Evolutionary conservation across 1,139 yeast species (phyloP).

Genomic region (Sugiyamaella neomexicana): DNA sequence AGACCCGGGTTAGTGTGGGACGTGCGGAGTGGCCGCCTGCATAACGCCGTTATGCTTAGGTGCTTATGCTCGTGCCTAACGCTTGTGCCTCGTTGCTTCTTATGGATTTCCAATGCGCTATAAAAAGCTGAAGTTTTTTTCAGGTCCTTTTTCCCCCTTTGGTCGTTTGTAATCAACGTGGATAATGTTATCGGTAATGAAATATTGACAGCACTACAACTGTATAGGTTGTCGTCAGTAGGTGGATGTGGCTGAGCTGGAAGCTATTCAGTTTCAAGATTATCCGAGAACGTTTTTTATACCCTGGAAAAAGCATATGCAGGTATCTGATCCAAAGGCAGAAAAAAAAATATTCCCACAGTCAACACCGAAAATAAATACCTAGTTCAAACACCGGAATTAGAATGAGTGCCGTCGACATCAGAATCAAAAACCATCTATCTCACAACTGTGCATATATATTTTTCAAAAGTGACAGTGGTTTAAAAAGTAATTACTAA

Average conservation of each 20-base stretch:
- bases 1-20: slow-evolving; percentile 10
- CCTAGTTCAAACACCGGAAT: not conserved
- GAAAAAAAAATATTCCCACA: not conserved
- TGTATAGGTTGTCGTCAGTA: not conserved
- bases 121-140: not conserved
- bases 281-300: not conserved
- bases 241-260: not conserved
- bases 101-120: not conserved
- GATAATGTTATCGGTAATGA: not conserved
- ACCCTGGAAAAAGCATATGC: not conserved
- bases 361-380: not conserved
- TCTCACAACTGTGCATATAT: not conserved
- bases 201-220: not conserved
- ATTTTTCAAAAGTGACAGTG: not conserved
- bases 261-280: not conserved
- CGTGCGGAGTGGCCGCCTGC: slow-evolving; percentile 6
- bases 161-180: not conserved
- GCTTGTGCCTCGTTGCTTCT: not conserved
- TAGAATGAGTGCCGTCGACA: too few species aligned
- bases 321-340: not conserved
- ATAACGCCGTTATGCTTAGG: slow-evolving; percentile 2
- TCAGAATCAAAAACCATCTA: not conserved
- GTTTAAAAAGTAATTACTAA: not conserved
- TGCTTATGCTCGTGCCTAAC: slow-evolving; percentile 1
- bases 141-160: not conserved